phyloP scores from a whole-genome alignment of 192 early-diverging fungal species.

The Coemansia sp. region DNA sequence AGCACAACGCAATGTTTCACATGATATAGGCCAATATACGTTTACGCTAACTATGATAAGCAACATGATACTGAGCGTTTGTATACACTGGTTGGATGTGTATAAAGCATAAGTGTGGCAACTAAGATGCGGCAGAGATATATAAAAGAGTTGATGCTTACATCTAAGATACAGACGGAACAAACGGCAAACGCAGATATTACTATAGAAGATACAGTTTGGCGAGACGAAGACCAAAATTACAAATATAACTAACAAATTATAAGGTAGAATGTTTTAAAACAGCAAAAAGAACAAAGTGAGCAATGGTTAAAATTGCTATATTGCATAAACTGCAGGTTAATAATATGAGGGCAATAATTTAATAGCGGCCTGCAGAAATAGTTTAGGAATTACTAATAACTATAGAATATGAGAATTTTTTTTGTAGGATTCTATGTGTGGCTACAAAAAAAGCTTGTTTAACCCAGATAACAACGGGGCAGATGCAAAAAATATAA shows the following conservation, averaged over 20 bases:
- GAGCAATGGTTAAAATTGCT: background rate
- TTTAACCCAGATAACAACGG: background rate
- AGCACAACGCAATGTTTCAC: background rate
- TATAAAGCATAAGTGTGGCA: background rate
- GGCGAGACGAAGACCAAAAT: background rate
- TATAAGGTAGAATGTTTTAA: background rate
- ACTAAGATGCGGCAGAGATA: background rate
- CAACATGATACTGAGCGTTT: too few relatives aligned
- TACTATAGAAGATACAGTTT: background rate
- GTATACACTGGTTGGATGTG: background rate
- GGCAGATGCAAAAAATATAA: background rate
- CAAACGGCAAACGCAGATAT: background rate
- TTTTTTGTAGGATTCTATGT: background rate
- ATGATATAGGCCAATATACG: background rate
- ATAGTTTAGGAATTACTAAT: background rate
- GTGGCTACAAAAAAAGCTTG: background rate
- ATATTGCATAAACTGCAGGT: conserved; percentile 5
- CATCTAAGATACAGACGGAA: background rate
- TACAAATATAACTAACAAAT: background rate
- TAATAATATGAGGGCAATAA: background rate
- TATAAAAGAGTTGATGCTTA: background rate
- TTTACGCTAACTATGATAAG: background rate
- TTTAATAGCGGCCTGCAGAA: background rate
- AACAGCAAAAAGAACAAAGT: background rate
- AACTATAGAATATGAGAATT: background rate